Base-by-base conservation (phyloP, 345 rosid species). In the Moringa oleifera region DNA sequence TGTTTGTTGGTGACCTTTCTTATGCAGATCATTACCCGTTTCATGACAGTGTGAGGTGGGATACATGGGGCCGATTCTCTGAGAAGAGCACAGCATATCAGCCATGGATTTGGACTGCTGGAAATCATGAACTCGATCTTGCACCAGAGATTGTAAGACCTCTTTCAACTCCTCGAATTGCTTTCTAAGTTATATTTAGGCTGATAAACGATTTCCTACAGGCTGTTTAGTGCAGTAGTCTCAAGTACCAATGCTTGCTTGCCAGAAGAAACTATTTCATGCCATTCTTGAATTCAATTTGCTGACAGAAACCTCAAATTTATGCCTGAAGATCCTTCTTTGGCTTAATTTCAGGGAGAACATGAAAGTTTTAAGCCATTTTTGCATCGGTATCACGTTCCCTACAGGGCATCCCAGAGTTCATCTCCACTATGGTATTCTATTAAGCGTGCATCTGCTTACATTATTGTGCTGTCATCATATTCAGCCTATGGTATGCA, bases 401-500 rank as follows among this genome's bases (percentile, higher is more conserved):
- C 86, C 1, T 68, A 71, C 57, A 74, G 25, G 70, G 78, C 83
- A 25, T 79, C 82, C 0, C 20, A 61, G 53, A 82, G 82, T n/a
- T 68, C 73, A 12, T 62, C 78, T 51, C 81, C 81, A 0, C 69
- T 82, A 51, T 82, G 86, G 86, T 82, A 79, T 72, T 79, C 83
- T 7, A 68, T 82, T 56, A 77, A 70, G 76, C 51, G 81, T 55
- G 82, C 74, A 61, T 73, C 82, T 0, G 70, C 83, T 13, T 65
- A 79, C 31, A 76, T 81, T 24, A 79, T 81, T 20, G 79, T 81
- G 4, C 66, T 81, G 49, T 68, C 77, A 1, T 79, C 83, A 2
- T 82, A 82, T 60, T 82, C 86, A 5, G 80, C 86, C 25, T 79
- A 70, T 23, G 80, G 81, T 79, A 74, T n/a, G n/a, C n/a, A n/a